Conservation (phyloP, 164 flowering plant species). For the Dillenia suffruticosa region DNA sequence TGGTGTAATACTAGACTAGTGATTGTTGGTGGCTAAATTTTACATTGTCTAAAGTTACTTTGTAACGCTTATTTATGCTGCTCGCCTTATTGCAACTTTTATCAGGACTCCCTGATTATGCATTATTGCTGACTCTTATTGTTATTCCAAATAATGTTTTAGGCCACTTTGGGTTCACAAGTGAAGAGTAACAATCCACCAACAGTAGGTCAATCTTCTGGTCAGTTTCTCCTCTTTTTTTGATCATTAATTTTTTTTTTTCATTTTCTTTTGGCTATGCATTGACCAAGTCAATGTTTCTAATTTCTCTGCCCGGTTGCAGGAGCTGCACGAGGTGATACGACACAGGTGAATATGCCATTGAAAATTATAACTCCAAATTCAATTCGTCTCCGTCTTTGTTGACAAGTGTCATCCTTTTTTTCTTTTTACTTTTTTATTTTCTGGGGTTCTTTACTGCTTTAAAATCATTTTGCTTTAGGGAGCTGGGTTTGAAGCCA, state of each 20-base stretch:
- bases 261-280: neutral
- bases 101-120: too few relatives aligned
- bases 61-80: too few relatives aligned
- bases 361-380: neutral
- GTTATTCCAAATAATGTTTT: conserved; percentile 9
- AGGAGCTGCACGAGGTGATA: conserved; percentile 26
- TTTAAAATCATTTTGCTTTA: conserved; percentile 22
- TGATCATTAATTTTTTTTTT: neutral
- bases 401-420: neutral
- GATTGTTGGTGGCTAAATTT: too few relatives aligned
- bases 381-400: neutral
- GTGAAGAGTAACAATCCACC: conserved; percentile 25
- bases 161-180: conserved; percentile 50
- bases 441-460: neutral
- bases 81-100: too few relatives aligned
- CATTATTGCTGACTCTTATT: too few relatives aligned
- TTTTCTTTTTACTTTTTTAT: neutral
- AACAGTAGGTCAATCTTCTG: conserved; percentile 47
- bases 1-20: too few relatives aligned
- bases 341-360: conserved; percentile 30
- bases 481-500: conserved; percentile 77
- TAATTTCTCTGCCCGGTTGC: conserved; percentile 6
- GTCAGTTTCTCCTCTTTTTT: conserved; percentile 26
- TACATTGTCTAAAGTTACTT: too few relatives aligned
- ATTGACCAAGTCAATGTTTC: too few relatives aligned